A percentile compares a stretch with the other conserved stretches of the same genome.
These are phyloP conservation scores for Aureobasidium sp. DNA, from an alignment of 2,329 filamentous ascomycete genomes.

Conservation along the genomic window DNA sequence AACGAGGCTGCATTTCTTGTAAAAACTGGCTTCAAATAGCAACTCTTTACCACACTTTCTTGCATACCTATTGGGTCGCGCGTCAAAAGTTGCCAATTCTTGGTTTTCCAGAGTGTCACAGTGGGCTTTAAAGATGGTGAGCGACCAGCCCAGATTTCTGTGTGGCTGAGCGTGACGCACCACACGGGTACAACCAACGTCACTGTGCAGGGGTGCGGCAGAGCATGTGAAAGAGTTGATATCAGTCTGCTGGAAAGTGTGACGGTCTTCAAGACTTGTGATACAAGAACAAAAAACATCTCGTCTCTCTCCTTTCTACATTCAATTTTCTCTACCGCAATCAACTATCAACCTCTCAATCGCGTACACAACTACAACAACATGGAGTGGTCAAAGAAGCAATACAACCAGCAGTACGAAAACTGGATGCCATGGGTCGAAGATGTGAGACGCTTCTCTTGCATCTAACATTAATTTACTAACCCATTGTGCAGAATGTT, in stretches of 20 bases:
- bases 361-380: constrained; percentile 12
- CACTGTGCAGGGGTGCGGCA: constrained; percentile 12
- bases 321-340: neutral
- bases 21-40: neutral
- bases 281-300: constrained; percentile 27
- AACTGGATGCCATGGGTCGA: constrained; percentile 70
- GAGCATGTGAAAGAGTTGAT: constrained; percentile 20
- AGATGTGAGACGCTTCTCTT: constrained; percentile 33
- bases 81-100: neutral
- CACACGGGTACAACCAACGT: constrained; percentile 13
- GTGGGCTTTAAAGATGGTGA: neutral
- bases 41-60: neutral
- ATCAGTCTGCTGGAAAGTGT: neutral
- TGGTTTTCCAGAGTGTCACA: neutral
- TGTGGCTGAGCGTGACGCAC: constrained; percentile 12
- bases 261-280: neutral
- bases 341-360: neutral
- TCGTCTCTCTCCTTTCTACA: constrained; percentile 17
- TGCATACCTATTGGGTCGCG: neutral
- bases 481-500: constrained; percentile 31
- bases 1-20: neutral
- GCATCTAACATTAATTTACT: too few species aligned
- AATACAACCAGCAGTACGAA: constrained; percentile 65
- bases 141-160: constrained; percentile 1
- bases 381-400: constrained; percentile 51